A percentile compares a stretch with the other conserved stretches of the same genome.
phyloP scores from a whole-genome alignment of 2,329 filamentous ascomycete genomes.

The Nigrospora osmanthi region DNA sequence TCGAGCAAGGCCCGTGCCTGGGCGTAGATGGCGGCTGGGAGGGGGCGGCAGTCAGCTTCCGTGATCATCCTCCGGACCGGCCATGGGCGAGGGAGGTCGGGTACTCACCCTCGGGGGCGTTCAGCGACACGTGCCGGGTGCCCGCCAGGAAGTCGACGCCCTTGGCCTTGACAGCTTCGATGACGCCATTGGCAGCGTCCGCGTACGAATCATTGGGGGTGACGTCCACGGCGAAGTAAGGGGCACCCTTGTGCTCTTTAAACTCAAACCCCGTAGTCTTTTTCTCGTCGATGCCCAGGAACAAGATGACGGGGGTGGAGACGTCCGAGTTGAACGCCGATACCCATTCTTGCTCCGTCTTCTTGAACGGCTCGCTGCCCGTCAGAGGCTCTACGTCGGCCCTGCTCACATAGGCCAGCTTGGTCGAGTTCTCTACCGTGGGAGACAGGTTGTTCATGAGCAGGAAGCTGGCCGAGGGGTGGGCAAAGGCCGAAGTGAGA shows the following conservation, averaged over 20 bases:
- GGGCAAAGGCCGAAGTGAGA: conserved; percentile 57
- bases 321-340: conserved; percentile 65
- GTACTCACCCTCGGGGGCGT: conserved; percentile 36
- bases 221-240: conserved; percentile 86
- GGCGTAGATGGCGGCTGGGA: conserved; percentile 76
- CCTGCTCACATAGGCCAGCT: conserved; percentile 61
- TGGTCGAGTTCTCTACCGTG: conserved; percentile 50
- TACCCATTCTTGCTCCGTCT: conserved; percentile 65
- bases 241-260: conserved; percentile 67
- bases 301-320: conserved; percentile 65
- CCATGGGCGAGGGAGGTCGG: background rate
- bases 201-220: conserved; percentile 61
- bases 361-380: conserved; percentile 61
- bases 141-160: conserved; percentile 62
- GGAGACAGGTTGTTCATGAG: conserved; percentile 74
- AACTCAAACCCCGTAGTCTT: conserved; percentile 43
- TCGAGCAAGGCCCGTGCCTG: conserved; percentile 83
- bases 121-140: conserved; percentile 31
- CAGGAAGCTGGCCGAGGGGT: conserved; percentile 63
- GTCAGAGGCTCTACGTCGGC: conserved; percentile 64
- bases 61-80: background rate
- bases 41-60: background rate
- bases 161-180: conserved; percentile 47
- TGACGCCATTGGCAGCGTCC: conserved; percentile 53
- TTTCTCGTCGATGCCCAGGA: conserved; percentile 73